Base-by-base conservation (phyloP, 208 protist genomes). In the Eutreptiella sp. region DNA sequence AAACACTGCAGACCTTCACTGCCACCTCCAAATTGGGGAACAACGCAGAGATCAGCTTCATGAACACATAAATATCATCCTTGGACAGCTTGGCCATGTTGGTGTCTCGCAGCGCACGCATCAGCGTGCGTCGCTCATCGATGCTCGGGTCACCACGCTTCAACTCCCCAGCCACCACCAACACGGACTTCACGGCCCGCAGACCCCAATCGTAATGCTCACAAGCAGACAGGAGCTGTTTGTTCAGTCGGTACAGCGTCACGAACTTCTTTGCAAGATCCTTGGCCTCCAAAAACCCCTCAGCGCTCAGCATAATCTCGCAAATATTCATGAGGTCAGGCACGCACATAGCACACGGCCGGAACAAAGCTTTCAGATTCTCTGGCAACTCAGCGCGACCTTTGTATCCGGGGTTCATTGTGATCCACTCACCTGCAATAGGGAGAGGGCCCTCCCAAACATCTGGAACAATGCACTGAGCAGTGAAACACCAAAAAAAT, bases 191-290 rank as follows among this genome's bases (percentile, higher is more conserved):
- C n/a, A 98, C 93, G 2, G 95, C 96, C 63, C 96, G 88, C 41
- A 99, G 80, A 73, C 95, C 95, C 95, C 95, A 99, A 79, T 99
- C 95, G 76, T 99, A 99, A 75, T 98, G 95, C 54, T 94, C 84
- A 68, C 98, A 94, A 32, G 96, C 91, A 3, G 90, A 97, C 29
- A 99, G 84, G 29, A 98, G 79, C 65, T 98, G 90, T 69, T 87
- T 88, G 69, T 93, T 96, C 39, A 97, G 79, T 42, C 82, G 76
- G 75, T 98, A 98, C 7, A 99, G 80, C 0, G 93, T 97, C 39
- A 96, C 92, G 72, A 98, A 98, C 80, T 98, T 99, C 28, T 96
- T 68, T 26, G 95, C 90, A 5, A 99, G 81, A 61, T 92, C 81
- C 72, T 95, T 95, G 4, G 91, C 90, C 52, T 94, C 87, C 39